Evolutionary conservation across 106 monocot genomes (phyloP), one percentile per base, ranked within the genome.

Genomic region (Triglochin maritima): DNA sequence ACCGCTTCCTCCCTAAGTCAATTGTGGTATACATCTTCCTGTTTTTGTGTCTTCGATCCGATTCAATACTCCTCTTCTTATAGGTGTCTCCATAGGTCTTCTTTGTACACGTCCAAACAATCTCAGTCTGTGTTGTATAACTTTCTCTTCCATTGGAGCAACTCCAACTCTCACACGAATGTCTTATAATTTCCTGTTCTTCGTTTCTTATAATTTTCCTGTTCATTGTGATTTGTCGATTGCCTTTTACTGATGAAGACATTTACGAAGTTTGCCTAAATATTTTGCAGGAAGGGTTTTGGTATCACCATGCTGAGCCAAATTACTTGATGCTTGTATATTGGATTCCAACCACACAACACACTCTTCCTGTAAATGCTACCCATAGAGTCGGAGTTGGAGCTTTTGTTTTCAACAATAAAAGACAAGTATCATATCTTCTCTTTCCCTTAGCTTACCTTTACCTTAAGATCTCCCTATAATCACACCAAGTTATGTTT

Each of bases 271-370:
- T n/a, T 47, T 11, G 15, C 29, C 29, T 29, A 29, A 64, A 64
- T 13, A 13, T 49, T 64, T 42, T 79, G 52, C 77, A 95, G 94
- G 87, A 90, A 65, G 94, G 94, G 17, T 95, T 95, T 73, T 95
- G 94, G 90, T 95, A 85, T 64, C 94, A 95, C 65, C 94, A 95
- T 83, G 94, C 94, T 48, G 94, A 95, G 77, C 77, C 78, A 65
- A 81, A 57, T 68, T 90, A 95, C 12, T 76, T 95, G 72, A 95
- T 95, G 94, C 87, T 95, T 79, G 85, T 82, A 6, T 85, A 85
- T 62, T 95, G 94, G 94, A 85, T 95, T 67, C 94, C 94, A 72
- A 52, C 63, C 29, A 85, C 82, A 4, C 13, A 77, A 64, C 76
- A 95, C 70, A 95, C 94, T 15, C 69, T 95, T 77, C 94, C 94